Evolutionary conservation across 192 early-diverging fungal genomes (phyloP).

Genomic region (Backusella macrospora): DNA sequence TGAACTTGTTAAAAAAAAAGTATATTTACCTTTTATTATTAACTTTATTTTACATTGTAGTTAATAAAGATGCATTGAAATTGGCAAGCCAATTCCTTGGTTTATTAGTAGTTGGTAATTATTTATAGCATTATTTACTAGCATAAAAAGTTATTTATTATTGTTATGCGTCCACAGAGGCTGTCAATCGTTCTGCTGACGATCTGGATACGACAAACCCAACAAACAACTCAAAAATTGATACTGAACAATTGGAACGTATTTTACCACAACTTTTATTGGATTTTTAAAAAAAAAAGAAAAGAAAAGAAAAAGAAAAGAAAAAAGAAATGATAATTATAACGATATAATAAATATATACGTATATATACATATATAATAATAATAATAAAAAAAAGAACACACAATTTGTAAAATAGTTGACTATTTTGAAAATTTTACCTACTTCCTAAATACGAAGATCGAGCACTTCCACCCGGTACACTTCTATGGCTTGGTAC

Average conservation of each 20-base stretch:
- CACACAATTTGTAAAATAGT: too few species aligned
- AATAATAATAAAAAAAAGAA: too few species aligned
- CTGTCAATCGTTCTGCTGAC: conserved; percentile 7
- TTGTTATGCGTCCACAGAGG: neutral
- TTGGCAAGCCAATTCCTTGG: conserved; percentile 3
- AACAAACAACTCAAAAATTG: neutral
- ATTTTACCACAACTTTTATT: conserved; percentile 24
- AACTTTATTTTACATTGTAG: neutral
- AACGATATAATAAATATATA: neutral
- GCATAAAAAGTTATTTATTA: neutral
- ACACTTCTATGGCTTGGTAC: conserved; percentile 17
- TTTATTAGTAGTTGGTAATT: conserved; percentile 10
- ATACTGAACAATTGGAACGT: conserved; percentile 14
- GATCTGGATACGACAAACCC: neutral
- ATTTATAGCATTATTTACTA: neutral
- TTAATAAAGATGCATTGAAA: neutral
- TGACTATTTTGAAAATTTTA: neutral
- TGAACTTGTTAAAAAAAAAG: neutral
- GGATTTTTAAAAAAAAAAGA: conserved; percentile 11
- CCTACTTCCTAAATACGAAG: conserved; percentile 6
- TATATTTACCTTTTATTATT: neutral
- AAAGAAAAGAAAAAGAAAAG: too few species aligned
- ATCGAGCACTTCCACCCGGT: conserved; percentile 10
- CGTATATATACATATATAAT: neutral
- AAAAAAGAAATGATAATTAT: too few species aligned